Conservation (phyloP, 2,329 filamentous ascomycete species). For the Helotiales sp. region DNA sequence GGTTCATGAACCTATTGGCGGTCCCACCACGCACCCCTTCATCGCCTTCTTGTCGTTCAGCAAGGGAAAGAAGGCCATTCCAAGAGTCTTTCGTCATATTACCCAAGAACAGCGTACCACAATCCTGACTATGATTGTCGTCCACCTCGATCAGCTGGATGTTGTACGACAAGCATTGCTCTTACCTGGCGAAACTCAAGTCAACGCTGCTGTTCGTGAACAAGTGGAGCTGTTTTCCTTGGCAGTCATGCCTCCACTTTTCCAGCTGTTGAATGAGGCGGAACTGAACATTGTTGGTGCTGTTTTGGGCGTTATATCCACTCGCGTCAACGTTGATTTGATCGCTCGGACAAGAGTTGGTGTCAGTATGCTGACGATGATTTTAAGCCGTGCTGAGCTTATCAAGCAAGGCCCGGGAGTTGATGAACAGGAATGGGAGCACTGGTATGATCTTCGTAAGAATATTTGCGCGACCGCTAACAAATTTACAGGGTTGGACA, state of each 20-base stretch:
- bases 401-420: constrained; percentile 78
- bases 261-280: constrained; percentile 88
- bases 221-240: constrained; percentile 89
- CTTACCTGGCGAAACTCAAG: constrained; percentile 66
- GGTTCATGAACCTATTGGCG: constrained; percentile 87
- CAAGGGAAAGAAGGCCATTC: constrained; percentile 96
- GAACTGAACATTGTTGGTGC: constrained; percentile 89
- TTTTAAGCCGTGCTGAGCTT: constrained; percentile 90
- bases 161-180: constrained; percentile 83
- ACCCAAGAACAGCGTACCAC: constrained; percentile 91
- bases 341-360: constrained; percentile 87
- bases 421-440: constrained; percentile 71
- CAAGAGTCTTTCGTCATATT: constrained; percentile 91
- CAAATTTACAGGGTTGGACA: constrained; percentile 59
- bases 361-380: constrained; percentile 86
- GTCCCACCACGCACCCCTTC: constrained; percentile 81
- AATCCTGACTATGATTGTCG: constrained; percentile 91
- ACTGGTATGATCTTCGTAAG: constrained; percentile 60
- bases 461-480: constrained; percentile 33
- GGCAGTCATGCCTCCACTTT: constrained; percentile 85
- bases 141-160: constrained; percentile 89
- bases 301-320: constrained; percentile 80
- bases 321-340: constrained; percentile 72
- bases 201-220: constrained; percentile 79
- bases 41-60: constrained; percentile 92